Percentiles rank a stretch among this genome's conserved stretches.
Conservation (phyloP, 1,284 basidiomycete genomes). For the Gymnopus androsaceus region DNA sequence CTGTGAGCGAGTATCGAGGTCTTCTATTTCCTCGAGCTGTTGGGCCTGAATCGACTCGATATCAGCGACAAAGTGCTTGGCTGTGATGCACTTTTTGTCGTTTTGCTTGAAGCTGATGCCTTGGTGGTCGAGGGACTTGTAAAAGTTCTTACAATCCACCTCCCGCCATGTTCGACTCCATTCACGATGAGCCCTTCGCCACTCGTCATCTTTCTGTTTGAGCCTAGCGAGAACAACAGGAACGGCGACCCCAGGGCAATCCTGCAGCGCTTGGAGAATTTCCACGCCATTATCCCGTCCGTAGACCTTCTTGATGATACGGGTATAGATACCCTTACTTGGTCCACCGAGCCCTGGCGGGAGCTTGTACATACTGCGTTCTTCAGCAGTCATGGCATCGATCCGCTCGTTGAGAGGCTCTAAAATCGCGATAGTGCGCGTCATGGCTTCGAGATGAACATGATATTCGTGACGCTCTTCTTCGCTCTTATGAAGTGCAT, state of each 20-base stretch:
- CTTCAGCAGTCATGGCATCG: conserved; percentile 88
- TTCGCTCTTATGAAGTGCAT: conserved; percentile 94
- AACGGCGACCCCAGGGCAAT: conserved; percentile 87
- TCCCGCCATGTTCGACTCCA: conserved; percentile 98
- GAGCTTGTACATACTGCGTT: conserved; percentile 82
- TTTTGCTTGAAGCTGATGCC: conserved; percentile 93
- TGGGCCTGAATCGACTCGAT: conserved; percentile 81
- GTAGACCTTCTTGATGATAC: conserved; percentile 95
- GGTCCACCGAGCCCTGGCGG: conserved; percentile 89
- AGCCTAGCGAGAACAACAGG: conserved; percentile 91
- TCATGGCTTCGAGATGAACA: conserved; percentile 92
- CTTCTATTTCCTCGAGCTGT: conserved; percentile 54
- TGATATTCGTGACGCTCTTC: conserved; percentile 99
- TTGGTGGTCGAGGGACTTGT: conserved; percentile 96
- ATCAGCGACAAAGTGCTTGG: conserved; percentile 87
- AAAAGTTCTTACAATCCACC: conserved; percentile 95
- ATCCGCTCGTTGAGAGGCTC: conserved; percentile 90
- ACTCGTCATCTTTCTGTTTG: conserved; percentile 96
- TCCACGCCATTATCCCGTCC: conserved; percentile 82
- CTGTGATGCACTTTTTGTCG: conserved; percentile 95
- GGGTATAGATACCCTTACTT: conserved; percentile 88
- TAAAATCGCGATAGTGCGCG: conserved; percentile 89
- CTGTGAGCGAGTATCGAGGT: conserved; percentile 17
- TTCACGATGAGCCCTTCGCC: conserved; percentile 92
- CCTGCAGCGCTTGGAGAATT: conserved; percentile 90